A percentile compares a stretch with the other conserved stretches of the same genome.
phyloP scores from a whole-genome alignment of 1,284 basidiomycete species.

The Ganoderma lucidum region DNA sequence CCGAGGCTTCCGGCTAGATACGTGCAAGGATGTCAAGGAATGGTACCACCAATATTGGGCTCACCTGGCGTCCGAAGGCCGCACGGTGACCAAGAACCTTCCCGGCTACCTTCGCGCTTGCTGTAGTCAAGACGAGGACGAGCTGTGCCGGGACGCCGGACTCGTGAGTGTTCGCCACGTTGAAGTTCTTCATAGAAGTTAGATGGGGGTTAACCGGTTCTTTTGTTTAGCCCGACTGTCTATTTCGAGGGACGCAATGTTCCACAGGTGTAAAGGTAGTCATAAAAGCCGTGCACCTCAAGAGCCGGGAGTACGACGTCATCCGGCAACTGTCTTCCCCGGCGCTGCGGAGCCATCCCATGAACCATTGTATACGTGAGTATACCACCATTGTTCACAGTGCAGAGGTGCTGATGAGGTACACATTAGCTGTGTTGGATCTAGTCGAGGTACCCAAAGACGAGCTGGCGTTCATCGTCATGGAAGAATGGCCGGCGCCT shows the following conservation, averaged over 20 bases:
- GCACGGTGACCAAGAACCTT: slow-evolving; percentile 37
- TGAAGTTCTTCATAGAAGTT: slow-evolving; percentile 7
- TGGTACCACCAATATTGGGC: slow-evolving; percentile 55
- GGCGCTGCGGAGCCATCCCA: slow-evolving; percentile 60
- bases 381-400: slow-evolving; percentile 25
- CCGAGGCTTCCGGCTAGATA: slow-evolving; percentile 71
- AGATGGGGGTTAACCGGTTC: slow-evolving; percentile 60
- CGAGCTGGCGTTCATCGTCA: slow-evolving; percentile 69
- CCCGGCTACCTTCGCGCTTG: slow-evolving; percentile 48
- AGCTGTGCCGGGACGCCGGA: slow-evolving; percentile 73
- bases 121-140: slow-evolving; percentile 55
- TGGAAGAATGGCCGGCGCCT: slow-evolving; percentile 81
- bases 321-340: slow-evolving; percentile 62
- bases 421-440: slow-evolving; percentile 64
- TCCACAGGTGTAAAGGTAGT: slow-evolving; percentile 61
- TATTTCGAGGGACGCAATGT: slow-evolving; percentile 69
- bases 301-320: slow-evolving; percentile 68
- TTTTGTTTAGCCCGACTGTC: slow-evolving; percentile 62
- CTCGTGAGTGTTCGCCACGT: slow-evolving; percentile 54
- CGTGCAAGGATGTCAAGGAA: slow-evolving; percentile 66
- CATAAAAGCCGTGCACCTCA: slow-evolving; percentile 70
- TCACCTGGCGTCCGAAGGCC: slow-evolving; percentile 35
- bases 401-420: neutral
- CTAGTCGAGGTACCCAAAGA: slow-evolving; percentile 63
- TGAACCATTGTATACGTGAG: slow-evolving; percentile 81